Conservation (phyloP, 2,329 filamentous ascomycete genomes). For the Phialophora expanda region DNA sequence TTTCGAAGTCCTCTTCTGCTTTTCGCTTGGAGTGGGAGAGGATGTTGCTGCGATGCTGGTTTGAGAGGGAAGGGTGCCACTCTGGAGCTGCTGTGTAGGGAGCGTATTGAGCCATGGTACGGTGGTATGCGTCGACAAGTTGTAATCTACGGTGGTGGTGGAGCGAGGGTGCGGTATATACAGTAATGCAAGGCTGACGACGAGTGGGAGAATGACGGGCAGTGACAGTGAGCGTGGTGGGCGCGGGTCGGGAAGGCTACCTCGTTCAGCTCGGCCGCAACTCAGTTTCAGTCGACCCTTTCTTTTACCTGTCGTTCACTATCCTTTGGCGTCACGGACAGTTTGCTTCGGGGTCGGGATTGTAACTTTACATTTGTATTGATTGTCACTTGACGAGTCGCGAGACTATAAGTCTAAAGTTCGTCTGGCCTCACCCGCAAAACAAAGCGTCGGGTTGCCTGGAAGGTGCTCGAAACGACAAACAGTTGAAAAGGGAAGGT, state of each 20-base stretch:
- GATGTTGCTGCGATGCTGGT: conserved; percentile 31
- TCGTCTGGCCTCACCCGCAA: not conserved
- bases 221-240: not conserved
- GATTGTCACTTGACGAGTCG: conserved; percentile 1
- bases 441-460: conserved; percentile 9
- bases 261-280: not conserved
- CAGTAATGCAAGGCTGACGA: conserved; percentile 4
- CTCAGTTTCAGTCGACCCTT: not conserved
- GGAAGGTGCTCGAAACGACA: conserved; percentile 29
- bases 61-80: conserved; percentile 19
- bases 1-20: conserved; percentile 32
- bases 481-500: conserved; percentile 10
- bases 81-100: conserved; percentile 16
- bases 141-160: conserved; percentile 5
- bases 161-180: conserved; percentile 2
- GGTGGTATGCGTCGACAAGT: not conserved
- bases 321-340: conserved; percentile 17
- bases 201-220: not conserved
- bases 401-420: not conserved
- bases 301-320: conserved; percentile 13
- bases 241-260: not conserved
- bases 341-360: conserved; percentile 19
- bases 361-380: conserved; percentile 16
- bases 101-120: conserved; percentile 25
- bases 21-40: conserved; percentile 27